These are phyloP conservation scores for Fusarium praegraminearum DNA, from an alignment of 2,329 filamentous ascomycete species.

Conservation along the genomic window DNA sequence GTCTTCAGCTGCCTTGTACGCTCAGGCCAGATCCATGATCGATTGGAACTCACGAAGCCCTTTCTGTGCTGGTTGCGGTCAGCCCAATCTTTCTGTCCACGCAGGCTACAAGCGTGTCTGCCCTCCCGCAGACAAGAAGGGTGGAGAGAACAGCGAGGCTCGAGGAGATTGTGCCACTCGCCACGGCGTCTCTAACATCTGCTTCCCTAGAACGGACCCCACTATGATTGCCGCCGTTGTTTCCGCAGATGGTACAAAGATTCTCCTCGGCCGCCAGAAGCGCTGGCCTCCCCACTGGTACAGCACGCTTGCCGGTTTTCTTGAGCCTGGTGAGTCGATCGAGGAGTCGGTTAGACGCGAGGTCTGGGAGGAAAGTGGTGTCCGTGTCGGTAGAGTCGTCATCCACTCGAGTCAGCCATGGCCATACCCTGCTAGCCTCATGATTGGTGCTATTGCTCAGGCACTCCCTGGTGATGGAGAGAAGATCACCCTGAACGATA, in stretches of 20 bases:
- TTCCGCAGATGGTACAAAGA: slow-evolving; percentile 78
- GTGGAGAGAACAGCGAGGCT: slow-evolving; percentile 59
- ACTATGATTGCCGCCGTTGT: slow-evolving; percentile 96
- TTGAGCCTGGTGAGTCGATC: slow-evolving; percentile 86
- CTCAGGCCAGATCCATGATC: slow-evolving; percentile 85
- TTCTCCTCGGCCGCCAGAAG: slow-evolving; percentile 87
- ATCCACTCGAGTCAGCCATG: slow-evolving; percentile 88
- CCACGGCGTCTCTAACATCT: slow-evolving; percentile 87
- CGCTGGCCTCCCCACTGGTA: slow-evolving; percentile 89
- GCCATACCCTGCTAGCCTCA: slow-evolving; percentile 86
- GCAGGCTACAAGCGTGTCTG: slow-evolving; percentile 85
- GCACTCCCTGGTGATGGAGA: slow-evolving; percentile 79
- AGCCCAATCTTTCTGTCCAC: slow-evolving; percentile 81
- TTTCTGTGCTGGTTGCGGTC: slow-evolving; percentile 91
- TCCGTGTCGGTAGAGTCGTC: slow-evolving; percentile 79
- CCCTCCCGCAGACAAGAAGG: slow-evolving; percentile 74
- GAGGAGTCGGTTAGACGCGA: slow-evolving; percentile 87
- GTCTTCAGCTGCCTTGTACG: slow-evolving; percentile 82
- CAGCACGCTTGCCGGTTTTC: slow-evolving; percentile 87
- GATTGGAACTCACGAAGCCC: slow-evolving; percentile 96
- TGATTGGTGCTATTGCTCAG: slow-evolving; percentile 91
- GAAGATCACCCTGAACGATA: slow-evolving; percentile 86
- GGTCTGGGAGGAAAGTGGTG: slow-evolving; percentile 88
- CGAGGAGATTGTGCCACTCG: slow-evolving; percentile 83
- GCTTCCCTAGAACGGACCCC: slow-evolving; percentile 91